Evolutionary conservation across 805 yeast genomes (phyloP).

Genomic region (Zygoascus bituminiphila): DNA sequence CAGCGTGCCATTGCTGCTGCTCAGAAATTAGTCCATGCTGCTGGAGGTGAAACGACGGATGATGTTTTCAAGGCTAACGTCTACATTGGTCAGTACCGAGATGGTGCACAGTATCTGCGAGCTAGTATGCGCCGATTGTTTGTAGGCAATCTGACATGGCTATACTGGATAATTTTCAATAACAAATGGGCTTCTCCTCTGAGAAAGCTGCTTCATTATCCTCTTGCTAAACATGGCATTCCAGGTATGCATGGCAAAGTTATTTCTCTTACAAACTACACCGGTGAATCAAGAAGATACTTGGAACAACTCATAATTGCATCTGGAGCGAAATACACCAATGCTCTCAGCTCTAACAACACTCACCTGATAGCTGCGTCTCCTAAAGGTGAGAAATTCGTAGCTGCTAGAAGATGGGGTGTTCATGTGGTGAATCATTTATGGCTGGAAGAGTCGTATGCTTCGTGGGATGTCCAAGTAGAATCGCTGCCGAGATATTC

Average conservation of each 20-base stretch:
- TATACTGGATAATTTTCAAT: constrained; percentile 55
- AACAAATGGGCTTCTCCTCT: constrained; percentile 49
- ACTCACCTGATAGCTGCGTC: constrained; percentile 66
- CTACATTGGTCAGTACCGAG: constrained; percentile 56
- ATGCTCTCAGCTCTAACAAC: constrained; percentile 50
- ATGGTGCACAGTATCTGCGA: constrained; percentile 44
- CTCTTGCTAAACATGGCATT: constrained; percentile 47
- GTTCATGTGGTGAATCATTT: constrained; percentile 63
- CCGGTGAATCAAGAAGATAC: constrained; percentile 77
- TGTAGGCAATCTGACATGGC: constrained; percentile 70
- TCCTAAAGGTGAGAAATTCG: constrained; percentile 64
- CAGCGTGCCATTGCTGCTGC: constrained; percentile 35
- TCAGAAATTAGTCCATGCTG: constrained; percentile 35
- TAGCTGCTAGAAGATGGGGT: constrained; percentile 65
- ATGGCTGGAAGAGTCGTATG: constrained; percentile 82
- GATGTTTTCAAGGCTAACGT: constrained; percentile 32
- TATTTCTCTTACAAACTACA: constrained; percentile 68
- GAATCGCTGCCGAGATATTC: constrained; percentile 40
- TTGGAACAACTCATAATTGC: constrained; percentile 53
- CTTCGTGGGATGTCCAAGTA: constrained; percentile 49
- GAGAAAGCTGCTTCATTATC: constrained; percentile 57
- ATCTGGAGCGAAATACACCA: constrained; percentile 72
- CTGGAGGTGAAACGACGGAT: constrained; percentile 46
- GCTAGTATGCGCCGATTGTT: constrained; percentile 36
- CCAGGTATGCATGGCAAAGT: constrained; percentile 45